Conservation (phyloP, 2,329 filamentous ascomycete genomes). For the Alternaria arbusti region DNA sequence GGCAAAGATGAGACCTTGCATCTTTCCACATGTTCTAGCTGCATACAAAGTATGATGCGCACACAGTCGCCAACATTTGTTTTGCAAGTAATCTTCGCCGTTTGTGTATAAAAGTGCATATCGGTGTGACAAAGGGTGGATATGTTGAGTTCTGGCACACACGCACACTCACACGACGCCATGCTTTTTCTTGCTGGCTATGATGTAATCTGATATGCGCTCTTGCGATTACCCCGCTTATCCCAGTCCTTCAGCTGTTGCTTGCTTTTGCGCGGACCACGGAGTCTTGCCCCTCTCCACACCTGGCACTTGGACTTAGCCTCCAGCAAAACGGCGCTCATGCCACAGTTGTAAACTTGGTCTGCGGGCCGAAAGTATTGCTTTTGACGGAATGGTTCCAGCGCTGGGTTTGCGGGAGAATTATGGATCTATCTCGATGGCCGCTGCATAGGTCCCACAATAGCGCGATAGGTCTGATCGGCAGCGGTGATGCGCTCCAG, state of each 20-base stretch:
- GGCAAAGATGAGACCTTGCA: neutral
- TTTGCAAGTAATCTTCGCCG: neutral
- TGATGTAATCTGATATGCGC: neutral
- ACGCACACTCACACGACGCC: neutral
- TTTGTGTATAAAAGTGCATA: neutral
- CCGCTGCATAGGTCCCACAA: neutral
- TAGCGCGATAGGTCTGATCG: conserved; percentile 7
- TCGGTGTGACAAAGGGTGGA: neutral
- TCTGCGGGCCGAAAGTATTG: neutral
- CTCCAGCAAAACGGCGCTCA: neutral
- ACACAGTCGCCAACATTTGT: neutral
- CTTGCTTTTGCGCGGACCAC: neutral
- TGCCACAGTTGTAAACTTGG: neutral
- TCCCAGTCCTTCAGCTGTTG: neutral
- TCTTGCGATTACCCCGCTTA: neutral
- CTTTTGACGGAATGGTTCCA: neutral
- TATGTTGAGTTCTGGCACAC: neutral
- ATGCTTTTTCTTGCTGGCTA: neutral
- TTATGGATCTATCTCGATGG: conserved; percentile 4
- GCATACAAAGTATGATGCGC: neutral
- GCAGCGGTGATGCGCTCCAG: conserved; percentile 7
- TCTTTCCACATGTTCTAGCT: neutral
- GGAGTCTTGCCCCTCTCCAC: neutral
- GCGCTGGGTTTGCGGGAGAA: neutral
- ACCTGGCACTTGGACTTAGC: neutral